phyloP scores from a whole-genome alignment of 305 asterid genomes.

The Withania somnifera region DNA sequence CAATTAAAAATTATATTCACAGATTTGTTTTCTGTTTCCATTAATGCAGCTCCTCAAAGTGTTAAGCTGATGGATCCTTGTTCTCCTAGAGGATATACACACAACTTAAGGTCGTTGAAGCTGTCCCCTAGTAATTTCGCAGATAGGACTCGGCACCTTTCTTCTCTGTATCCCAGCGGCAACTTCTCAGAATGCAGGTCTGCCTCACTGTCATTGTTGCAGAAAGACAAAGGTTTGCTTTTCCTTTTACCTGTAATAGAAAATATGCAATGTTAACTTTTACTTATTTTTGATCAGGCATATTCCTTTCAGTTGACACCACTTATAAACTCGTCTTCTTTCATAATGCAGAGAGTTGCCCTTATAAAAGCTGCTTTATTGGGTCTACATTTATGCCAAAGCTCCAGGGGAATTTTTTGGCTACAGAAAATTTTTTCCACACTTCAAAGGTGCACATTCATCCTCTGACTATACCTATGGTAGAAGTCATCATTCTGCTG shows the following conservation, averaged over 20 bases:
- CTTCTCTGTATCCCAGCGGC: conserved; percentile 59
- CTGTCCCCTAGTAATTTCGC: conserved; percentile 32
- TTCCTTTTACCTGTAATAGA: neutral
- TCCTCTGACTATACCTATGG: too few species aligned
- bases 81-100: conserved; percentile 73
- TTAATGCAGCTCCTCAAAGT: conserved; percentile 43
- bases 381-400: too few species aligned
- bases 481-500: too few species aligned
- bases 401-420: too few species aligned
- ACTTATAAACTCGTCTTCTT: too few species aligned
- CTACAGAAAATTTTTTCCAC: too few species aligned
- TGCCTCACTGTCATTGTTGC: conserved; percentile 66
- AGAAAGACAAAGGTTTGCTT: conserved; percentile 69
- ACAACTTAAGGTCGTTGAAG: conserved; percentile 24
- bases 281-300: too few species aligned
- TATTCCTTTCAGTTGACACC: too few species aligned
- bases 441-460: too few species aligned
- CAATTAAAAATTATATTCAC: neutral
- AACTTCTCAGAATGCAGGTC: conserved; percentile 85
- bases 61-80: conserved; percentile 66
- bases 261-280: neutral
- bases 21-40: conserved; percentile 2
- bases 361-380: too few species aligned
- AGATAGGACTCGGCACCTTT: conserved; percentile 32
- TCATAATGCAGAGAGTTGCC: too few species aligned